Conservation (phyloP, 2,329 filamentous ascomycete species). For the Trichoderma brevicompactum region DNA sequence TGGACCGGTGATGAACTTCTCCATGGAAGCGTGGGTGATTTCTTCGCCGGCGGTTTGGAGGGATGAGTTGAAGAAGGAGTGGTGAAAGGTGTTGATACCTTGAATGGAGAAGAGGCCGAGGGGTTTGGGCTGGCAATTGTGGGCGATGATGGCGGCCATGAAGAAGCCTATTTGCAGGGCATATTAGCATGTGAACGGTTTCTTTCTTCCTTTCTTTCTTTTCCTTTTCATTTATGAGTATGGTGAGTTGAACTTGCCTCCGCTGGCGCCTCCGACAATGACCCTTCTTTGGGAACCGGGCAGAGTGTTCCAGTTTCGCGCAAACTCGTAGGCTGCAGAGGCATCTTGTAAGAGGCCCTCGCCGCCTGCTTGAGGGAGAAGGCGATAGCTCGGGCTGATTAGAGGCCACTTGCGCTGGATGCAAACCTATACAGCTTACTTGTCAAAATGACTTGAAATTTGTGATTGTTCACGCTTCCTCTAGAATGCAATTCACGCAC, state of each 20-base stretch:
- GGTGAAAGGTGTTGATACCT: conserved; percentile 44
- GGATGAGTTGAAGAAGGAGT: conserved; percentile 45
- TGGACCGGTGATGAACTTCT: conserved; percentile 34
- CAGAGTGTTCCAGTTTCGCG: conserved; percentile 33
- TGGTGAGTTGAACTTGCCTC: conserved; percentile 34
- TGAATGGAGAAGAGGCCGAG: conserved; percentile 43
- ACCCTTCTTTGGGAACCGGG: conserved; percentile 35
- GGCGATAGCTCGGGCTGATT: conserved; percentile 43
- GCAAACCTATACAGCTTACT: conserved; percentile 35
- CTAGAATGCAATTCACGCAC: conserved; percentile 27
- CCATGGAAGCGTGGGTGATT: conserved; percentile 36
- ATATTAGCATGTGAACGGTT: neutral
- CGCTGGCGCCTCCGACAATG: conserved; percentile 42
- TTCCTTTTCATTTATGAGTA: neutral
- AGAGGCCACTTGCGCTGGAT: conserved; percentile 41
- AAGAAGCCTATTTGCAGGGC: conserved; percentile 39
- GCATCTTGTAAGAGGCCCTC: conserved; percentile 40
- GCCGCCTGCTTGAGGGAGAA: conserved; percentile 41
- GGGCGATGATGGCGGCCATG: conserved; percentile 38
- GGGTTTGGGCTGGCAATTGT: conserved; percentile 39
- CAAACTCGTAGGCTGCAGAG: conserved; percentile 41
- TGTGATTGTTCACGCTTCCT: neutral
- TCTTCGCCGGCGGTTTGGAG: conserved; percentile 37
- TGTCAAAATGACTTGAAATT: neutral
- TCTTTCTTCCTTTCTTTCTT: no score